Evolutionary conservation across 1,284 basidiomycete genomes (phyloP).

Genomic region (Rhodofomes roseus): DNA sequence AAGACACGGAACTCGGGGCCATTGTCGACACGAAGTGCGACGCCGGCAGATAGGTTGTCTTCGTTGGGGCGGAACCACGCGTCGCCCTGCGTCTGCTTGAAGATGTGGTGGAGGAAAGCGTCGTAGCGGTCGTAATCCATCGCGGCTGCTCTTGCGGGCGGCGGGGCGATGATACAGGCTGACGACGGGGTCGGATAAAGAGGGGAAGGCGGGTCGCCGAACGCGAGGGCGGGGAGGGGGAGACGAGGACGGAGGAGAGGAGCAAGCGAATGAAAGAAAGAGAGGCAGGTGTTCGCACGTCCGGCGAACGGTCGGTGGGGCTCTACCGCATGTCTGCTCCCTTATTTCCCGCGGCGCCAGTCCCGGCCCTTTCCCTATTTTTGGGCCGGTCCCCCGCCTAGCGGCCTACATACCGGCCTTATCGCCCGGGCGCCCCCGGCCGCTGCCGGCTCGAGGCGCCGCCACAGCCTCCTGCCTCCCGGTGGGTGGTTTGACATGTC

Average conservation of each 20-base stretch:
- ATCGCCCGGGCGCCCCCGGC: not conserved
- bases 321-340: not conserved
- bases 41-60: constrained; percentile 51
- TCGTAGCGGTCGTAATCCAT: constrained; percentile 50
- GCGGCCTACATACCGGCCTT: not conserved
- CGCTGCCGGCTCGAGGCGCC: not conserved
- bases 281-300: constrained; percentile 1
- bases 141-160: constrained; percentile 6
- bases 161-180: not conserved
- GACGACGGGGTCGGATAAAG: constrained; percentile 1
- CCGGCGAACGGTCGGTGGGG: constrained; percentile 3
- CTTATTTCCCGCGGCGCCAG: not conserved
- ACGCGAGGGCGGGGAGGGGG: not conserved
- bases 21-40: constrained; percentile 57
- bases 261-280: constrained; percentile 1
- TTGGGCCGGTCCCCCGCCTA: not conserved
- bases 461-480: not conserved
- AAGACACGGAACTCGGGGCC: constrained; percentile 60
- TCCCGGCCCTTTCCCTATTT: not conserved
- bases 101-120: constrained; percentile 51
- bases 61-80: constrained; percentile 56
- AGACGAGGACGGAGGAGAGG: not conserved
- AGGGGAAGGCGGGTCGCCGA: not conserved
- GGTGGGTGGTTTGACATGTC: not conserved
- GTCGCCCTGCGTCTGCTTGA: constrained; percentile 55